Evolutionary conservation across 805 yeast species (phyloP), one percentile per base, ranked within the genome.

Genomic region (Lachancea fermentati): DNA sequence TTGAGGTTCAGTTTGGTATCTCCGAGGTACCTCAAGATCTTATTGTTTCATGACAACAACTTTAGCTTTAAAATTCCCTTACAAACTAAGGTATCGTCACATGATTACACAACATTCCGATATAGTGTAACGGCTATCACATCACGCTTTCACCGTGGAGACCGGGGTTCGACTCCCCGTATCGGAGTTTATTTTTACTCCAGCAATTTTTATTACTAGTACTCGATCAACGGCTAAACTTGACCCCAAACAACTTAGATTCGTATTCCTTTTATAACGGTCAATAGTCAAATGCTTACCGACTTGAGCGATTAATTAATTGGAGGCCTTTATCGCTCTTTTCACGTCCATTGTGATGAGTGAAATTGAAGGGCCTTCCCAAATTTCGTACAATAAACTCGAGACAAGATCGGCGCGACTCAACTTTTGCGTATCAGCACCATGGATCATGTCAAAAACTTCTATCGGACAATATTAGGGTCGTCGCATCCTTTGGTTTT

Each of bases 401-500:
- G 26, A 22, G 26, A 22, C 26, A 22, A 11, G 7, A 7, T 7
- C 7, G 11, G 26, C 9, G 11, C 7, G 11, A 22, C 26, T 11
- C 9, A 11, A 22, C 11, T 22, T 22, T 7, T 22, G 11, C 26
- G 14, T 8, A 8, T 13, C 31, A 29, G 15, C 14, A 36, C 28
- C 12, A 59, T 59, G 62, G 63, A 60, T 13, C 62, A 57, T 14
- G 41, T 50, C 13, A 53, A 43, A 22, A 55, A 57, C 32, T 61
- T 62, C 32, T 60, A 62, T 37, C 52, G 55, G 24, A 62, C 65
- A 5, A 62, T 62, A 34, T 39, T 62, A 5, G 56, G 58, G 26
- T 61, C 66, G 2, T 54, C 65, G 12, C 66, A 62, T 41, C 66
- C 67, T 14, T 29, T 60, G 26, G 36, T 55, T 16, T 46, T 62